Base-by-base conservation (phyloP, 2,329 filamentous ascomycete species). In the Aspergillus pseudoviridinutans region DNA sequence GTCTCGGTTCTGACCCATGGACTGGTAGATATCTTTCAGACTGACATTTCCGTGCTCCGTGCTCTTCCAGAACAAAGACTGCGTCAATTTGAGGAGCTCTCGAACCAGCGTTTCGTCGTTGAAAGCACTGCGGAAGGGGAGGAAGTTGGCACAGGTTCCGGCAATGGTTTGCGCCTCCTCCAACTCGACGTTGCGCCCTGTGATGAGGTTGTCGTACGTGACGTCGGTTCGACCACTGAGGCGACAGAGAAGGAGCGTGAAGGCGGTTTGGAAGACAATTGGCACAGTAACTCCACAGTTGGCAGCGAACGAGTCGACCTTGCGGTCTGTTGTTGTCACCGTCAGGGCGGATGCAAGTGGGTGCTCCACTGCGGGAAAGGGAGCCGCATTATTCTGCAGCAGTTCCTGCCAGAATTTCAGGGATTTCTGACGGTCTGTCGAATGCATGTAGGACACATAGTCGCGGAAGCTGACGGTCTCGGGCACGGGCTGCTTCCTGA, bases 191-290 rank as follows among this genome's bases (percentile, higher is more conserved):
- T 50, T 55, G 47, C 53, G 46, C 12, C 46, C 53, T 9, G 28
- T 51, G 25, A 55, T 32, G 9, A 55, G 53, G 29, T 55, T 28
- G 25, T 50, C 53, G 22, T 44, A 51, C 12, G 32, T 55, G 46
- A 55, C 29, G 38, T 55, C 53, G 14, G 35, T 50, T 22, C 38
- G 29, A 14, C 24, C 32, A 35, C 24, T 50, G 20, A 41, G 32
- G 22, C 38, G 50, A n/a, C 29, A 35, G 2, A 57, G 55, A 20
- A 46, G 50, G 12, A 57, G 55, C 22, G 49, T 24, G 32, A 42
- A 53, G 24, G 46, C 51, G n/a, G 55, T 47, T 25, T 57, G 55
- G 51, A 57, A 53, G 42, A 54, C 20, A n/a, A 57, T 57, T 9
- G 46, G 46, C 4, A 51, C 51, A 32, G 46, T 57, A 14, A 54